Percentiles rank a stretch among this genome's conserved stretches.
These are phyloP conservation scores for Pseudomassariella vexata DNA, from an alignment of 2,329 filamentous ascomycete genomes.

Conservation along the genomic window DNA sequence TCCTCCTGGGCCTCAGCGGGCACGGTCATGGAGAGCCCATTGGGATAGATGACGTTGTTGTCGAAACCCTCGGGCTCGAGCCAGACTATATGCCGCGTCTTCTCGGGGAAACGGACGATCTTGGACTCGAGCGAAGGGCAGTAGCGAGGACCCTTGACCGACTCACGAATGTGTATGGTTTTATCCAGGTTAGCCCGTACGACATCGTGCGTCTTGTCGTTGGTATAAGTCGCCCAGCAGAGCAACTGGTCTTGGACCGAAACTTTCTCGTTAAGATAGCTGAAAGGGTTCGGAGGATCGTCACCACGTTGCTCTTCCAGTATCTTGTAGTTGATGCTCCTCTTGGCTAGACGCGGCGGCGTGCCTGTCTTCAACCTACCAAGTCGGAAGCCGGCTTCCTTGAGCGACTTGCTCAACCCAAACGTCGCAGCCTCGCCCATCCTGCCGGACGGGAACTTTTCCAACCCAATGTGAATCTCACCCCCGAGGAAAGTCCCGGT, in stretches of 20 bases:
- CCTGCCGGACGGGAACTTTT: constrained; percentile 78
- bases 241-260: constrained; percentile 74
- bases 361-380: constrained; percentile 94
- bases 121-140: constrained; percentile 96
- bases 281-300: constrained; percentile 82
- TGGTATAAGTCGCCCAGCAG: constrained; percentile 88
- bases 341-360: constrained; percentile 76
- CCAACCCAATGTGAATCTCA: constrained; percentile 91
- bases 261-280: constrained; percentile 77
- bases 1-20: constrained; percentile 81
- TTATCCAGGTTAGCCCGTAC: constrained; percentile 89
- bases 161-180: constrained; percentile 92
- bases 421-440: constrained; percentile 93
- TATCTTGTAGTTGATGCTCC: constrained; percentile 71
- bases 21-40: constrained; percentile 95
- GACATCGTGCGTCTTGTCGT: constrained; percentile 73
- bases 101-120: constrained; percentile 79
- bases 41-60: constrained; percentile 87
- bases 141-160: constrained; percentile 88
- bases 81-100: constrained; percentile 84
- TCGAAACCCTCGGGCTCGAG: constrained; percentile 94
- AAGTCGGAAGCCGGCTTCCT: constrained; percentile 80
- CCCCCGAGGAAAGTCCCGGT: constrained; percentile 94
- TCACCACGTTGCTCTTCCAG: constrained; percentile 76
- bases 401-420: constrained; percentile 84